Conservation (phyloP, 305 asterid genomes). For the Fraxinus floribunda region DNA sequence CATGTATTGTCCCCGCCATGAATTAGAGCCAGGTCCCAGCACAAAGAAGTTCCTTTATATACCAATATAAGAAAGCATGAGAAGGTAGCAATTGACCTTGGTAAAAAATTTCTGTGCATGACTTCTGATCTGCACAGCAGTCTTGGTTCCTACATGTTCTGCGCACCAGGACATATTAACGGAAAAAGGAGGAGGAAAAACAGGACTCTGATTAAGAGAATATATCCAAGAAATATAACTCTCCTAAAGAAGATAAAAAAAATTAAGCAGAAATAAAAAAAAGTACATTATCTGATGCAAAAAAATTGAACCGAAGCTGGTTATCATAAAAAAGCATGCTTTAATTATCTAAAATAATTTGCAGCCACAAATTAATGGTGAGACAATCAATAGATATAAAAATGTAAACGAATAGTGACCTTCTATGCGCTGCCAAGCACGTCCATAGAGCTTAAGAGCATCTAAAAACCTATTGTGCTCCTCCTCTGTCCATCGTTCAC, state of each 20-base stretch:
- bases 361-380: background rate
- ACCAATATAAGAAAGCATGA: slow-evolving; percentile 29
- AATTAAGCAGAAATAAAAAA: slow-evolving; percentile 20
- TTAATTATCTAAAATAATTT: background rate
- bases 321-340: slow-evolving; percentile 13
- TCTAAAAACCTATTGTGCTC: slow-evolving; percentile 88
- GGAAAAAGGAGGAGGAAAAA: slow-evolving; percentile 40
- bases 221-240: slow-evolving; percentile 27
- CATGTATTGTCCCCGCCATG: slow-evolving; percentile 20
- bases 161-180: slow-evolving; percentile 53
- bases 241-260: slow-evolving; percentile 17
- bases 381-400: background rate
- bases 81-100: slow-evolving; percentile 66
- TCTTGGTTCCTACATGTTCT: slow-evolving; percentile 98
- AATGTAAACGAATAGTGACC: slow-evolving; percentile 41
- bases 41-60: slow-evolving; percentile 8
- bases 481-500: slow-evolving; percentile 97
- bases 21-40: slow-evolving; percentile 19
- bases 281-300: background rate
- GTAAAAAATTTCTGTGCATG: slow-evolving; percentile 98
- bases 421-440: slow-evolving; percentile 99
- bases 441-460: slow-evolving; percentile 95
- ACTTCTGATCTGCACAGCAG: slow-evolving; percentile 99
- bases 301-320: background rate
- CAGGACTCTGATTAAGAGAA: slow-evolving; percentile 44